A percentile compares a stretch with the other conserved stretches of the same genome.
phyloP scores from a whole-genome alignment of 768 basidiomycete species.

The Boletus pseudo-olivaceus region DNA sequence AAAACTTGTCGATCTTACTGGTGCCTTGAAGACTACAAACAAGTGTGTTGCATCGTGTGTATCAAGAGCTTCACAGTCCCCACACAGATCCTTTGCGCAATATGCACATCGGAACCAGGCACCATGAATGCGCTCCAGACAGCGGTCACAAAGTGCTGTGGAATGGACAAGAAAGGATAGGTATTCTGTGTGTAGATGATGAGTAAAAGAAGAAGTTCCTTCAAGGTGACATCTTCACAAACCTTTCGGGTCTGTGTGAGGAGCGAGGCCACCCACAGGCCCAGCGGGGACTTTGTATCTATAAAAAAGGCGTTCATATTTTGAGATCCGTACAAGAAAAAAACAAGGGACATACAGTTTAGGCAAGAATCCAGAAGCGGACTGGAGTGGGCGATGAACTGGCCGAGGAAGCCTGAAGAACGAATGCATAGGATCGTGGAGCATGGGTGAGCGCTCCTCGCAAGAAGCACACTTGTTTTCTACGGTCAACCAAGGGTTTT shows the following conservation, averaged over 20 bases:
- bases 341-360: constrained; percentile 45
- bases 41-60: constrained; percentile 80
- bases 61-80: constrained; percentile 73
- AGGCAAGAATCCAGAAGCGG: constrained; percentile 62
- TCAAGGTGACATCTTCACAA: constrained; percentile 3
- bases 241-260: constrained; percentile 56
- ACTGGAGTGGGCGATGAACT: constrained; percentile 59
- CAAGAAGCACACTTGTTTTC: constrained; percentile 68
- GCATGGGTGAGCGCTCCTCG: constrained; percentile 69
- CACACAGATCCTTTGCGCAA: constrained; percentile 85
- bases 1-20: constrained; percentile 40
- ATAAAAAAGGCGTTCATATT: constrained; percentile 8
- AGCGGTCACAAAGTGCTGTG: constrained; percentile 80
- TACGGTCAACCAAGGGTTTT: not conserved
- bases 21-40: constrained; percentile 86
- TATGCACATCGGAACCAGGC: constrained; percentile 91
- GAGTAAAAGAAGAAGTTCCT: not conserved
- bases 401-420: constrained; percentile 88
- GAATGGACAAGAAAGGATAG: constrained; percentile 56
- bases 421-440: constrained; percentile 82
- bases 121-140: constrained; percentile 78
- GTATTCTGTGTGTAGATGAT: constrained; percentile 47
- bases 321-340: not conserved
- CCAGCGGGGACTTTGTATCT: constrained; percentile 69
- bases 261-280: constrained; percentile 38